A percentile compares a stretch with the other conserved stretches of the same genome.
These are phyloP conservation scores for Tubosaeta sp. DNA, from an alignment of 768 basidiomycete genomes.

Conservation along the genomic window DNA sequence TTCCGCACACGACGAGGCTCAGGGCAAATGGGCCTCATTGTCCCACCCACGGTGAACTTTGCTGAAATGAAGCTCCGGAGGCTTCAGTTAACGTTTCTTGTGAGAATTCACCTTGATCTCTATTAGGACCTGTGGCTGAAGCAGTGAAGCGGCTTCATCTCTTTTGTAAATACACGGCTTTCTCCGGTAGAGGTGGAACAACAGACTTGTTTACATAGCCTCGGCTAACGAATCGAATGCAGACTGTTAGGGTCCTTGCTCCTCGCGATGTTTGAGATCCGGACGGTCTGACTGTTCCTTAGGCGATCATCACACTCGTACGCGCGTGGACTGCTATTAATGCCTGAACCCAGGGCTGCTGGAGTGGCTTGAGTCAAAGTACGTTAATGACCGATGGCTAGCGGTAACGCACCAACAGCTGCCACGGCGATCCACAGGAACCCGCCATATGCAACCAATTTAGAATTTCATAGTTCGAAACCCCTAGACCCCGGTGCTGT, in stretches of 20 bases:
- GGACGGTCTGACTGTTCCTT: too few relatives aligned
- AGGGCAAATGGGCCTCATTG: not conserved
- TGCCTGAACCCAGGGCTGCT: too few relatives aligned
- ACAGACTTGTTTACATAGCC: too few relatives aligned
- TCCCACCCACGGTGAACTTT: not conserved
- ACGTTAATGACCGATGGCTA: not conserved
- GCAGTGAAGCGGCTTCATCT: not conserved
- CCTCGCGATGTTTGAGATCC: not conserved
- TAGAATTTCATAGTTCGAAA: not conserved
- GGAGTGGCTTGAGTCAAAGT: too few relatives aligned
- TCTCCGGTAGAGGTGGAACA: too few relatives aligned
- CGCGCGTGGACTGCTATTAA: too few relatives aligned
- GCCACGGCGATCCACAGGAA: not conserved
- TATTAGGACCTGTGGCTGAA: not conserved
- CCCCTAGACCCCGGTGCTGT: not conserved
- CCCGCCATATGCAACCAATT: not conserved
- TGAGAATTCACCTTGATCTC: not conserved
- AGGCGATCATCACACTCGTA: not conserved
- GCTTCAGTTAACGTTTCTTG: not conserved
- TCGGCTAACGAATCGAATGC: not conserved
- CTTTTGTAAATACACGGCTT: not conserved
- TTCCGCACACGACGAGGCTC: not conserved
- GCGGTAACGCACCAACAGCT: not conserved
- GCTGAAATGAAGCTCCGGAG: not conserved
- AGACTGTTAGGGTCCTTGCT: not conserved